Conservation (phyloP, 2,329 filamentous ascomycete genomes). For the Amphichorda felina region DNA sequence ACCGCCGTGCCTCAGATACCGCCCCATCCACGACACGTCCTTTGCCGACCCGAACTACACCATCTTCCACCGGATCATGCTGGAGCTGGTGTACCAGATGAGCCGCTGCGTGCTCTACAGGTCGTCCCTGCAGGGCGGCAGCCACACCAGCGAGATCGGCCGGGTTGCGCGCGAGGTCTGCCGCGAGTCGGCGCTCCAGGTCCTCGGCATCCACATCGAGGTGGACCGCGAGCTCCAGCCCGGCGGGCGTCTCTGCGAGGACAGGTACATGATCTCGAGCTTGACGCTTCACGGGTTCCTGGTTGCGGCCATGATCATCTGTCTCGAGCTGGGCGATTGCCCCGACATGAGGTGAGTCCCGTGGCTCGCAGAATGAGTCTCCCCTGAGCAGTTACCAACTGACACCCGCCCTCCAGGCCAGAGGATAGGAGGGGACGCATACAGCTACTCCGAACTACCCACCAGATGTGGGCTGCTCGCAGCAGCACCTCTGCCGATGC, state of each 20-base stretch:
- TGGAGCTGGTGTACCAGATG: conserved; percentile 35
- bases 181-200: conserved; percentile 27
- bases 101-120: conserved; percentile 37
- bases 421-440: conserved; percentile 21
- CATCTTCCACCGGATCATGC: conserved; percentile 35
- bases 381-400: too few relatives aligned
- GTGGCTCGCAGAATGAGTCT: too few relatives aligned
- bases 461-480: conserved; percentile 28
- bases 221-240: conserved; percentile 30
- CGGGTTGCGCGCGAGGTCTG: conserved; percentile 20
- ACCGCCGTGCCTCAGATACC: conserved; percentile 26
- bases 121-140: conserved; percentile 21
- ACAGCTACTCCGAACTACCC: conserved; percentile 24
- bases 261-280: conserved; percentile 40
- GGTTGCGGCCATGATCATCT: conserved; percentile 47
- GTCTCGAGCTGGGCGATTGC: conserved; percentile 33
- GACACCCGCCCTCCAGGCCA: conserved; percentile 7
- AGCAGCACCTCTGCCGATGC: conserved; percentile 26
- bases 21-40: conserved; percentile 27
- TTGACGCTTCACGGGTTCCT: conserved; percentile 45
- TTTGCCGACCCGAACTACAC: conserved; percentile 30
- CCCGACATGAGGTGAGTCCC: conserved; percentile 19
- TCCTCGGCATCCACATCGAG: conserved; percentile 34
- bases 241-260: conserved; percentile 37
- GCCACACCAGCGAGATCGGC: neutral